phyloP scores from a whole-genome alignment of 192 early-diverging fungal genomes.

The Entophlyctis luteolus region DNA sequence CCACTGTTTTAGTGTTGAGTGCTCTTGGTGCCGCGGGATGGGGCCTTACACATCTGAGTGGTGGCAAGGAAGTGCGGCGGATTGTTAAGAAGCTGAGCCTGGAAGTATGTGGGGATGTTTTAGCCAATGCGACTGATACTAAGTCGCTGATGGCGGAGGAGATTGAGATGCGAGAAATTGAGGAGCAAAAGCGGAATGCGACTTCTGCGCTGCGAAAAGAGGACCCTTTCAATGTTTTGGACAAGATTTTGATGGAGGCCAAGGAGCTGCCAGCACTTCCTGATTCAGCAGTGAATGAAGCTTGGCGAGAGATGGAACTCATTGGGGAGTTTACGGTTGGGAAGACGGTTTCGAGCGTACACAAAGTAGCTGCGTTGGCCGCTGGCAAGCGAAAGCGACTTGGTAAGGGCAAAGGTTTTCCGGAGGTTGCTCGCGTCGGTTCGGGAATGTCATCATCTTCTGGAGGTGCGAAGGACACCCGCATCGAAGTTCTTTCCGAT shows the following conservation, averaged over 20 bases:
- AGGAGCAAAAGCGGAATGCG: no score
- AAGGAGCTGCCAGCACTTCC: background rate
- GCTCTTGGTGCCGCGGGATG: conserved; percentile 1
- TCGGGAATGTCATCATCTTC: background rate
- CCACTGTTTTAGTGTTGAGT: background rate
- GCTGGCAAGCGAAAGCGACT: background rate
- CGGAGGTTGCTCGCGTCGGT: background rate
- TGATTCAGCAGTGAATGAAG: background rate
- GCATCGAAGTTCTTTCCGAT: background rate
- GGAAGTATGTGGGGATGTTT: background rate
- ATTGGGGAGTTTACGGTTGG: background rate
- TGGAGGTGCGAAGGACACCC: background rate
- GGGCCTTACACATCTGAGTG: background rate
- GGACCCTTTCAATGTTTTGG: conserved; percentile 10
- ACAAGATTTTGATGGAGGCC: conserved; percentile 7
- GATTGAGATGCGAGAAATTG: background rate
- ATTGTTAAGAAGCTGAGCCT: conserved; percentile 7
- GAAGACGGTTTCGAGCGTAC: background rate
- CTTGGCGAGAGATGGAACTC: background rate
- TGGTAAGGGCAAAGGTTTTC: background rate
- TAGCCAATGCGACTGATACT: background rate
- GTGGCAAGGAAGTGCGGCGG: background rate
- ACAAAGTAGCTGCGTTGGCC: background rate
- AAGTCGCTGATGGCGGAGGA: background rate
- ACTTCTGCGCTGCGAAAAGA: no score